Conservation (phyloP, 2,329 filamentous ascomycete species). For the Intubia oerlemansii region DNA sequence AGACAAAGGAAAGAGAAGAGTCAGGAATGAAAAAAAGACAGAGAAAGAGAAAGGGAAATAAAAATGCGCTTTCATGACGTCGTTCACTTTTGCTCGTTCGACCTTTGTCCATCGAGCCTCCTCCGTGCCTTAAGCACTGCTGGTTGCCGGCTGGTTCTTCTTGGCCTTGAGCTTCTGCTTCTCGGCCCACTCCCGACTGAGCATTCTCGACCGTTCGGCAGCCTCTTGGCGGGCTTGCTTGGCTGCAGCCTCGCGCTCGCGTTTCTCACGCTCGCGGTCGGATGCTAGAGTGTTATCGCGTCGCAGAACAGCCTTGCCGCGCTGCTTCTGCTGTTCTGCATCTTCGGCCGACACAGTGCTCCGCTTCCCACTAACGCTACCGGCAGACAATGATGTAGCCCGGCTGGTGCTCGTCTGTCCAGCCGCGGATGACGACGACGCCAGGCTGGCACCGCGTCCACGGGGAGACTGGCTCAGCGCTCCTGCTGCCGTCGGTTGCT, state of each 20-base stretch:
- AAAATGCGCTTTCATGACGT: not conserved
- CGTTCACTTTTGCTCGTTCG: no score
- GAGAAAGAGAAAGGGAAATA: not conserved
- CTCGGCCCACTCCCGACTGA: slow-evolving; percentile 41
- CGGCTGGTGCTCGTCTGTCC: slow-evolving; percentile 13
- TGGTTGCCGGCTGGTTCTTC: no score
- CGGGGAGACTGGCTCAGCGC: slow-evolving; percentile 5
- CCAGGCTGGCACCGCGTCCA: slow-evolving; percentile 12
- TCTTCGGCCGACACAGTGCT: slow-evolving; percentile 29
- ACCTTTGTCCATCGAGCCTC: no score
- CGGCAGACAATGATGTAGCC: slow-evolving; percentile 23
- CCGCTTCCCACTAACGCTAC: slow-evolving; percentile 21
- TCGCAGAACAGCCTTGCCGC: slow-evolving; percentile 30
- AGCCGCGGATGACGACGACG: slow-evolving; percentile 12
- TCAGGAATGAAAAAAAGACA: not conserved
- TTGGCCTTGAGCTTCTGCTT: slow-evolving; percentile 8
- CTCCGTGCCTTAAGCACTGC: no score
- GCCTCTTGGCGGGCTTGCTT: slow-evolving; percentile 35
- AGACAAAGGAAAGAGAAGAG: not conserved
- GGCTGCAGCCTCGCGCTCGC: slow-evolving; percentile 30
- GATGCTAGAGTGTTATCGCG: slow-evolving; percentile 26
- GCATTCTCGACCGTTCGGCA: slow-evolving; percentile 35
- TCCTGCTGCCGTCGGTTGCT: not conserved
- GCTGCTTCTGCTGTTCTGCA: slow-evolving; percentile 25
- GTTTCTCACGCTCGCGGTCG: slow-evolving; percentile 29